These are phyloP conservation scores for Claviceps sp. DNA, from an alignment of 2,329 filamentous ascomycete genomes.

Conservation along the genomic window DNA sequence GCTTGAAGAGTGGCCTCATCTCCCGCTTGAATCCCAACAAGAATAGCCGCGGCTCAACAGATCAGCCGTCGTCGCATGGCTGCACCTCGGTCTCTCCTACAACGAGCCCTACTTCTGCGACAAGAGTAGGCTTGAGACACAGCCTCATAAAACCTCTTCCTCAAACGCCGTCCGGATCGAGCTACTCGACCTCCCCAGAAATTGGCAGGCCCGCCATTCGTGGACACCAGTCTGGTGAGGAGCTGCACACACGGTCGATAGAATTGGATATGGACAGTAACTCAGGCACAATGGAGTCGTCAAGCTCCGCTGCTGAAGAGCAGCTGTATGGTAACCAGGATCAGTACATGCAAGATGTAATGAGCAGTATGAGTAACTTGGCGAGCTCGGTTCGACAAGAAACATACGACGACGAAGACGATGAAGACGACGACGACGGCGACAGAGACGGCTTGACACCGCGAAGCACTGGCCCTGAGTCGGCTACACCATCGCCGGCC, in stretches of 20 bases:
- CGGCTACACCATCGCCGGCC: slow-evolving; percentile 44
- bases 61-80: slow-evolving; percentile 6
- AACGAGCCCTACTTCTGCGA: slow-evolving; percentile 31
- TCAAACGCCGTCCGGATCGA: slow-evolving; percentile 27
- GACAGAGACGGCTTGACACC: slow-evolving; percentile 32
- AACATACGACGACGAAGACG: slow-evolving; percentile 25
- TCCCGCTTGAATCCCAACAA: slow-evolving; percentile 1
- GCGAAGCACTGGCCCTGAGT: slow-evolving; percentile 39
- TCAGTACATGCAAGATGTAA: slow-evolving; percentile 23
- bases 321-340: slow-evolving; percentile 24
- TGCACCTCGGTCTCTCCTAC: slow-evolving; percentile 9
- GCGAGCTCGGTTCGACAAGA: slow-evolving; percentile 30
- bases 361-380: slow-evolving; percentile 33
- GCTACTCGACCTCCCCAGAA: slow-evolving; percentile 17
- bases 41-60: not conserved
- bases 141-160: slow-evolving; percentile 46
- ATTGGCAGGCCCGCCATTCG: slow-evolving; percentile 10
- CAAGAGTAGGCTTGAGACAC: slow-evolving; percentile 39
- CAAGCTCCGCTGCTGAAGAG: slow-evolving; percentile 17
- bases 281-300: slow-evolving; percentile 37
- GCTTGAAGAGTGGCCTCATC: slow-evolving; percentile 18
- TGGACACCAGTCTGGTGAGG: slow-evolving; percentile 11
- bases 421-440: slow-evolving; percentile 21
- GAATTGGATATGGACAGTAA: slow-evolving; percentile 25
- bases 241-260: slow-evolving; percentile 3